phyloP scores from a whole-genome alignment of 2,329 filamentous ascomycete genomes.

The Sporothrix sp. region DNA sequence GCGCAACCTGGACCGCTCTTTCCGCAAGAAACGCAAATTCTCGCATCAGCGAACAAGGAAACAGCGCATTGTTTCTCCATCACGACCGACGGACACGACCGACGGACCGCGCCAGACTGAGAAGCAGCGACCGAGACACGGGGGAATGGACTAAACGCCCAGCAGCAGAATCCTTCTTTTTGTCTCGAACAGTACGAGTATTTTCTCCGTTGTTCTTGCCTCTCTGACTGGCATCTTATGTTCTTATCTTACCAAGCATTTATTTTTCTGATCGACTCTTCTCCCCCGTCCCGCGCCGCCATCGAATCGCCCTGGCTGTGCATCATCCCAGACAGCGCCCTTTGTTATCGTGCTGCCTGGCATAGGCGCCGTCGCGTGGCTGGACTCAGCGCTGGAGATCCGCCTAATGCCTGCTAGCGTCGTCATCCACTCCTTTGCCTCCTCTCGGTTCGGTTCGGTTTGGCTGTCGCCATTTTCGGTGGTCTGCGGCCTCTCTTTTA shows the following conservation, averaged over 20 bases:
- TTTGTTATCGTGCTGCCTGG: constrained; percentile 6
- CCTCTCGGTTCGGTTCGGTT: constrained; percentile 6
- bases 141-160: too few species aligned
- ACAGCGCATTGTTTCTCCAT: neutral
- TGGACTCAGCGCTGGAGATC: constrained; percentile 1
- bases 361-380: constrained; percentile 7
- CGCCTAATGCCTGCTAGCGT: constrained; percentile 11
- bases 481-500: neutral
- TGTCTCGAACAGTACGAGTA: too few species aligned
- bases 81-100: too few species aligned
- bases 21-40: constrained; percentile 12
- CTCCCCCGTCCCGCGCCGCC: too few species aligned
- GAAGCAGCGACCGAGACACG: too few species aligned
- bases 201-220: too few species aligned
- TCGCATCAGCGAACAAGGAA: neutral
- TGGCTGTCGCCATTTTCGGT: constrained; percentile 1
- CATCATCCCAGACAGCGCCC: neutral
- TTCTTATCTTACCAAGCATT: too few species aligned
- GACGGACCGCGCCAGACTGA: too few species aligned
- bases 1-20: constrained; percentile 9
- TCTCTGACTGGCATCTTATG: too few species aligned
- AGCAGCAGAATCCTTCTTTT: too few species aligned
- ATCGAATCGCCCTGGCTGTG: too few species aligned
- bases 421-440: constrained; percentile 13
- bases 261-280: too few species aligned